Base-by-base conservation (phyloP, 202 grass and related monocot species). In the Carex sylvatica region DNA sequence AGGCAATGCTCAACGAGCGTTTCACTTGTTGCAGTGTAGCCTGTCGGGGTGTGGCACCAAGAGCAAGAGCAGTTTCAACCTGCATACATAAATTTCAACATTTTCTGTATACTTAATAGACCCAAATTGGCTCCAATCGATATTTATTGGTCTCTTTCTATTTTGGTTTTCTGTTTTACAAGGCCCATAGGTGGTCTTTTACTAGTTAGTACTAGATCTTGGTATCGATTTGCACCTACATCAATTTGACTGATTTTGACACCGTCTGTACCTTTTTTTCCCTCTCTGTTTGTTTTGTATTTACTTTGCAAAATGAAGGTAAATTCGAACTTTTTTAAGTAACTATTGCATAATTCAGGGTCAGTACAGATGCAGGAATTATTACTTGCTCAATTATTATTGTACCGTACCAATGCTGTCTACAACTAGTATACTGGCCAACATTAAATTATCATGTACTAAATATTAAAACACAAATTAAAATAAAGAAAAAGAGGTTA, bases 61-160 rank as follows among this genome's bases (percentile, higher is more conserved):
- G 74, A 31, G 88, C 88, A 4, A 89, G 23, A n/a, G 88, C 84
- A 13, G 88, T 89, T 69, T 89, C 88, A 19, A 89, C 87, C 87
- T 89, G 54, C 28, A 28, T 28, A 28, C 54, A n/a, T 49, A 70
- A 35, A 19, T 53, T 33, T 22, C 14, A 30, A 40, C 11, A 14
- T 81, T 66, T 64, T 62, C 28, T 28, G 3, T 31, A 16, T 31
- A 15, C 30, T 75, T 54, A 54, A 76, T 56, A 76, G 49, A 56
- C 14, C 72, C 47, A n/a, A 76, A 76, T 56, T 12, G 11, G 2
- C 3, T 76, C 71, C 7, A 4, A 8, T 74, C 11, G 19, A 71
- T 47, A 47, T 70, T 46, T 47, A 22, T 12, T 9, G 9, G 18
- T 60, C 19, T 60, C 18, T 60, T 60, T 22, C 6, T 9, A 60